Evolutionary conservation across 78 protist species (phyloP), one percentile per base, ranked within the genome.

Genomic region (Dictyostelium purpureum): DNA sequence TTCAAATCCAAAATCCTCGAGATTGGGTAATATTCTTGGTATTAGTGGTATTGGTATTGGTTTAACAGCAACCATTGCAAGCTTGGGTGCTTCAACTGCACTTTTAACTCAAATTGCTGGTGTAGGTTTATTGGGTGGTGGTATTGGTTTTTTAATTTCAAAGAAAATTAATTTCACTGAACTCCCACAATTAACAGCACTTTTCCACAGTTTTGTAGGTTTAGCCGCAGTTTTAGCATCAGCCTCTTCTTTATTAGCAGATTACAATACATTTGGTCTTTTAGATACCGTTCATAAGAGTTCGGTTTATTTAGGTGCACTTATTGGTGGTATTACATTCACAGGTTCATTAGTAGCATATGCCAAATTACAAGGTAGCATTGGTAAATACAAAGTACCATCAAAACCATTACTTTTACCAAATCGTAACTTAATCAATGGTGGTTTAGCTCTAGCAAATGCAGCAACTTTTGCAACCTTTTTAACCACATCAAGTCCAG

Each of bases 341-440:
- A 85, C 97, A 0, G 99, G 99, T 38, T 97, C 99, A 6, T 0
- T 98, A 4, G 82, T 96, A 21, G 99, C 99, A n/a, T 98, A 35
- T 80, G 97, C 90, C 45, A 99, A 99, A 88, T 97, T 99, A 16
- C 75, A 79, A 52, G 99, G 98, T 33, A 24, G 26, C 10, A 87
- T 96, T 56, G 76, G 63, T 49, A 71, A 52, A 14, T 83, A 33
- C 33, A 71, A 54, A n/a, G 38, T 83, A 24, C 14, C 81, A 35
- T 52, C 95, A 7, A 83, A 66, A 45, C 97, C 97, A 18, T 77
- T 63, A 3, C 14, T 71, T 5, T 56, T 97, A 33, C 98, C 97
- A n/a, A 80, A 65, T 12, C 63, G 88, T 51, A 45, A 96, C 79
- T 0, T 51, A 11, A 31, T 95, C 81, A 97, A 96, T 87, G 52